These are phyloP conservation scores for Dothideomycetidae sp. DNA, from an alignment of 2,329 filamentous ascomycete species.

Conservation along the genomic window DNA sequence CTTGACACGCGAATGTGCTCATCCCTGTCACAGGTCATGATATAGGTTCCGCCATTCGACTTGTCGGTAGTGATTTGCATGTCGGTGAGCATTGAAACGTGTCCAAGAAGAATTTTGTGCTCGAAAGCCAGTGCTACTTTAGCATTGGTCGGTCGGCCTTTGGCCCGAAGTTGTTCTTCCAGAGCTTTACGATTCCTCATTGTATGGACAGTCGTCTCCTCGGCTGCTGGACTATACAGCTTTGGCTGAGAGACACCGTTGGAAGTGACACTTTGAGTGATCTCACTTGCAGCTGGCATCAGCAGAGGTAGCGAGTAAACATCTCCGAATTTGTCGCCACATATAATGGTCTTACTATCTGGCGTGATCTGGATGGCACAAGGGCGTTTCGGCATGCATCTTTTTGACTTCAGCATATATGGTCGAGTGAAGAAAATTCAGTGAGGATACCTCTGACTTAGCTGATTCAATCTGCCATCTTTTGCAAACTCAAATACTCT, in stretches of 20 bases:
- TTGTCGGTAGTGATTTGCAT: constrained; percentile 42
- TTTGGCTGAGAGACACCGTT: constrained; percentile 17
- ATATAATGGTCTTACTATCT: constrained; percentile 59
- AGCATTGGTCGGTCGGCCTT: constrained; percentile 29
- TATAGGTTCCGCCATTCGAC: constrained; percentile 27
- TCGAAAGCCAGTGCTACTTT: constrained; percentile 47
- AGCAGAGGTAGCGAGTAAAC: constrained; percentile 72
- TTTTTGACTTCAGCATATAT: too few species aligned
- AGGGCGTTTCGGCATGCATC: constrained; percentile 78
- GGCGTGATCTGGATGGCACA: constrained; percentile 58
- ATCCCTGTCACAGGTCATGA: constrained; percentile 55
- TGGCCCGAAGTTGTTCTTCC: constrained; percentile 40
- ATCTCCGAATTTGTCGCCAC: constrained; percentile 92
- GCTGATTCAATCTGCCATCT: constrained; percentile 46
- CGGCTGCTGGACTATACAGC: constrained; percentile 39
- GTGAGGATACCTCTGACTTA: constrained; percentile 63
- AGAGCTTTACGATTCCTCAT: constrained; percentile 44
- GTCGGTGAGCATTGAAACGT: constrained; percentile 88
- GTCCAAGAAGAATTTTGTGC: constrained; percentile 67
- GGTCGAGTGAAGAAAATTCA: too few species aligned
- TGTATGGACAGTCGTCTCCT: constrained; percentile 46
- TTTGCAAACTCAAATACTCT: constrained; percentile 61
- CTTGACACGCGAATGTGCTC: constrained; percentile 83
- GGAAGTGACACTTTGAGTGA: constrained; percentile 14
- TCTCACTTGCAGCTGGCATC: constrained; percentile 27